These are phyloP conservation scores for Cucumis melo DNA, from an alignment of 306 rosid species.

Conservation along the genomic window DNA sequence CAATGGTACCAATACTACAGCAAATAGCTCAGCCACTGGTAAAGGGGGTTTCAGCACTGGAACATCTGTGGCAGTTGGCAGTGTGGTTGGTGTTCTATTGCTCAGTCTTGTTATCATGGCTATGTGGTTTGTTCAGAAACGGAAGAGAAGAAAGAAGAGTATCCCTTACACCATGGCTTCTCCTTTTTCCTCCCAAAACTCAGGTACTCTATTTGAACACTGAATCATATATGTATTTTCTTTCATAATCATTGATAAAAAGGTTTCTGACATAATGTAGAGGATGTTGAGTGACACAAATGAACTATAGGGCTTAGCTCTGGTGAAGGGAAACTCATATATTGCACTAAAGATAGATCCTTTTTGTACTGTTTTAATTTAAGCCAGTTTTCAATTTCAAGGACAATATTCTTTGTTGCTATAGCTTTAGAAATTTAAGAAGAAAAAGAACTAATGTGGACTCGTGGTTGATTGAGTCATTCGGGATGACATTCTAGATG, in stretches of 20 bases:
- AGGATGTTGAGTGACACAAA: background rate
- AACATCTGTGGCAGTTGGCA: conserved; percentile 47
- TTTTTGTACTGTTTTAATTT: background rate
- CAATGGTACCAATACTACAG: conserved; percentile 9
- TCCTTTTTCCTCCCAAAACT: conserved; percentile 86
- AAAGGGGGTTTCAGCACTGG: conserved; percentile 33
- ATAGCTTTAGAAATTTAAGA: background rate
- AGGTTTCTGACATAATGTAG: background rate
- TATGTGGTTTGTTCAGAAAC: conserved; percentile 46
- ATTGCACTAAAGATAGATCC: background rate
- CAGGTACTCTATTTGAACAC: conserved; percentile 42
- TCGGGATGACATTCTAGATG: background rate
- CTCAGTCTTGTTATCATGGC: conserved; percentile 58
- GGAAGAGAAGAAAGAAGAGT: conserved; percentile 32
- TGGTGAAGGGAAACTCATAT: background rate
- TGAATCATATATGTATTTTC: background rate
- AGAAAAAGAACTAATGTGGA: background rate
- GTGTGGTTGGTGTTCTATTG: conserved; percentile 45
- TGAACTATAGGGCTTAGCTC: background rate
- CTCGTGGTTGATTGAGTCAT: background rate
- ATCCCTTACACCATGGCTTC: conserved; percentile 41
- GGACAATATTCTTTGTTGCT: background rate
- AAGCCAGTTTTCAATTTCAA: background rate
- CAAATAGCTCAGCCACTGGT: conserved; percentile 14
- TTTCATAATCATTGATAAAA: background rate